phyloP scores from a whole-genome alignment of 306 rosid species.

The Cicer pinnatifidum region DNA sequence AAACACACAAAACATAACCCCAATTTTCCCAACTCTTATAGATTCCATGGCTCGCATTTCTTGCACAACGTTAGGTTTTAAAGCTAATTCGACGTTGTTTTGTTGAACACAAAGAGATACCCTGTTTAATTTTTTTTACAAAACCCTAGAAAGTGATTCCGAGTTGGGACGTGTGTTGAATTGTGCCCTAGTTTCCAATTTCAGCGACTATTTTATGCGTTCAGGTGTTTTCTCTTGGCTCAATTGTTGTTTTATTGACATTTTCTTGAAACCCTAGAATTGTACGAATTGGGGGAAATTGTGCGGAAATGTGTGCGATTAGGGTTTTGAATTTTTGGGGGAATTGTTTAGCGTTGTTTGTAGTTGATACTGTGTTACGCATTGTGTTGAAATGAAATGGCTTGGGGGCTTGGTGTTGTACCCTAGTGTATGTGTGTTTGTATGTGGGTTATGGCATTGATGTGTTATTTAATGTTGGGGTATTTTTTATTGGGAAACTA shows the following conservation, averaged over 20 bases:
- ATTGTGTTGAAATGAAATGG: constrained; percentile 65
- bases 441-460: constrained; percentile 37
- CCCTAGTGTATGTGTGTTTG: constrained; percentile 41
- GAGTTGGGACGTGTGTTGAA: constrained; percentile 43
- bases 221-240: constrained; percentile 65
- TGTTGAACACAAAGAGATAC: constrained; percentile 38
- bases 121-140: constrained; percentile 44
- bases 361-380: constrained; percentile 54
- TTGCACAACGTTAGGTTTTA: constrained; percentile 49
- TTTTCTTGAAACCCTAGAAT: constrained; percentile 83
- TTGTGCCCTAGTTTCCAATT: constrained; percentile 66
- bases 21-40: constrained; percentile 49
- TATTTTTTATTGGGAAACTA: constrained; percentile 44
- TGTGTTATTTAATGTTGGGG: constrained; percentile 47
- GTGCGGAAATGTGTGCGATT: constrained; percentile 48
- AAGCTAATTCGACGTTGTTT: constrained; percentile 56
- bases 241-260: constrained; percentile 49
- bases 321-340: constrained; percentile 55
- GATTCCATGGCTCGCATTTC: constrained; percentile 72
- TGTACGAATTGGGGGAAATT: constrained; percentile 56
- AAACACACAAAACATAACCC: constrained; percentile 22
- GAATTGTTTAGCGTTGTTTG: constrained; percentile 39
- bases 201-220: constrained; percentile 41
- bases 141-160: constrained; percentile 83
- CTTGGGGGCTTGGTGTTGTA: constrained; percentile 32